Conservation (phyloP, 495 filamentous ascomycete species). For the Chaetomium cochliodes region DNA sequence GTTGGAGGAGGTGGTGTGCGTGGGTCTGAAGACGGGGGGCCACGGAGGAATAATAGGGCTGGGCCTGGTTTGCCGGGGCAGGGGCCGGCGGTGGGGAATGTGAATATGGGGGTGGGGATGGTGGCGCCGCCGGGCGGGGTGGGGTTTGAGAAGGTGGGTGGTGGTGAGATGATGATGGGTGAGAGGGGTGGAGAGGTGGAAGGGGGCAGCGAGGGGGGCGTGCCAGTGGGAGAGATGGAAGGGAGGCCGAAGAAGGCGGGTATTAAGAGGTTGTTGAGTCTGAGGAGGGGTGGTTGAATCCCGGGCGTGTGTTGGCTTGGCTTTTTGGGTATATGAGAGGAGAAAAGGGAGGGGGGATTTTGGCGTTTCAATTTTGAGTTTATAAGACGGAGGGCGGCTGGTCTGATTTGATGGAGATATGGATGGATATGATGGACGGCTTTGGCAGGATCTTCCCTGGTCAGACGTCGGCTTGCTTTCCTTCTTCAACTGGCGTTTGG, state of each 20-base stretch:
- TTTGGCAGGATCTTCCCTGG: neutral
- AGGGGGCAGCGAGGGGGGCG: neutral
- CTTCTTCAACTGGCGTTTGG: too few relatives aligned
- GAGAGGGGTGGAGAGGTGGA: neutral
- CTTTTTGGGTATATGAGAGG: neutral
- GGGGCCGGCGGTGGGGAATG: too few relatives aligned
- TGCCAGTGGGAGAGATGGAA: neutral
- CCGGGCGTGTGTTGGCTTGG: neutral
- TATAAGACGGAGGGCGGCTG: neutral
- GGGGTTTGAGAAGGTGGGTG: neutral
- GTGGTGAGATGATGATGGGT: constrained; percentile 15
- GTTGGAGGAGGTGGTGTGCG: too few relatives aligned
- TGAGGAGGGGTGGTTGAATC: constrained; percentile 14
- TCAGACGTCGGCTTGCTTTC: too few relatives aligned
- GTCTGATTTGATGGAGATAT: neutral
- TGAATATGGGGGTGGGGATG: neutral
- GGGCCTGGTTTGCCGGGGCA: too few relatives aligned
- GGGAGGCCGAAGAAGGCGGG: constrained; percentile 19
- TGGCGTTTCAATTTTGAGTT: neutral
- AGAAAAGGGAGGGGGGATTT: neutral
- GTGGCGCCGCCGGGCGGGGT: neutral
- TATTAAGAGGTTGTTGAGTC: constrained; percentile 27
- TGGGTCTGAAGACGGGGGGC: too few relatives aligned
- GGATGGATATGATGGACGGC: neutral
- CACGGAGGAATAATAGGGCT: too few relatives aligned